phyloP scores from a whole-genome alignment of 257 asterid species.

The Coffea canephora region DNA sequence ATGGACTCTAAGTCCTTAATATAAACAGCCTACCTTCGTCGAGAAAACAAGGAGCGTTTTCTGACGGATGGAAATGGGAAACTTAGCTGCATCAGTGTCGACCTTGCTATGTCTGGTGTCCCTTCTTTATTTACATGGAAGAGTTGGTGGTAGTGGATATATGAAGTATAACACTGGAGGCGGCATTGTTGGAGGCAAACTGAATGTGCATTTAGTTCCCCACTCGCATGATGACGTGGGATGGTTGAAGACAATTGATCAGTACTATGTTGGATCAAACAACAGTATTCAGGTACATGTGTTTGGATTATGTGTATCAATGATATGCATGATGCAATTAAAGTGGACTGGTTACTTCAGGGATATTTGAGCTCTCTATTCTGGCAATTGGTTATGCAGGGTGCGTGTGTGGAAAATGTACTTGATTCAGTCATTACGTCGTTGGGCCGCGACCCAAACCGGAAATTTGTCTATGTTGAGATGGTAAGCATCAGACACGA shows the following conservation, averaged over 20 bases:
- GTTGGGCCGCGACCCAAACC: conserved; percentile 56
- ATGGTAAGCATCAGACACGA: conserved; percentile 46
- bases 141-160: conserved; percentile 38
- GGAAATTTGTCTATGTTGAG: conserved; percentile 83
- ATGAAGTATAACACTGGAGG: conserved; percentile 51
- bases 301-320: too few species aligned
- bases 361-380: not conserved
- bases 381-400: conserved; percentile 45
- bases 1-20: not conserved
- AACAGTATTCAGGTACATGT: conserved; percentile 65
- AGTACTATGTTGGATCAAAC: conserved; percentile 88
- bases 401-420: conserved; percentile 78
- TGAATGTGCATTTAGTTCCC: conserved; percentile 91
- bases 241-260: conserved; percentile 90
- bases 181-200: conserved; percentile 59
- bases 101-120: conserved; percentile 31
- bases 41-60: not conserved
- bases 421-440: conserved; percentile 75
- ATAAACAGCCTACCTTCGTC: not conserved
- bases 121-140: conserved; percentile 29
- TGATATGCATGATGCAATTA: not conserved
- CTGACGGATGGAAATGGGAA: conserved; percentile 33
- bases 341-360: not conserved
- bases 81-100: conserved; percentile 16
- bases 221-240: conserved; percentile 95